Percentiles rank a stretch among this genome's conserved stretches.
Conservation (phyloP, 176 grass and related monocot genomes). For the Otatea glauca region DNA sequence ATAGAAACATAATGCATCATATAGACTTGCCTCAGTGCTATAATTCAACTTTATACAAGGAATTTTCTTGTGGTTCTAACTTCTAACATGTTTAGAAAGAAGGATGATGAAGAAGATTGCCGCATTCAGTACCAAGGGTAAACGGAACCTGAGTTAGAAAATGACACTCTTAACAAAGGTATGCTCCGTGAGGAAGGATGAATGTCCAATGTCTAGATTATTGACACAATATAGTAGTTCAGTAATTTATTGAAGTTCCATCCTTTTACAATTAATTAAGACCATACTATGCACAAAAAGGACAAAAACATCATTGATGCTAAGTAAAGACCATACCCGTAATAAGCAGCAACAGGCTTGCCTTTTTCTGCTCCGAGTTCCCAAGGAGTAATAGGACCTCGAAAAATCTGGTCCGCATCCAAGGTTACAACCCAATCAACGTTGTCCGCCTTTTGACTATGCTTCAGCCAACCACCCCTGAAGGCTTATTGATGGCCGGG, state of each 20-base stretch:
- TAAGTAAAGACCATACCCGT: constrained; percentile 61
- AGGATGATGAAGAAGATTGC: neutral
- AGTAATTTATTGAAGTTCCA: neutral
- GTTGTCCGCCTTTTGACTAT: constrained; percentile 79
- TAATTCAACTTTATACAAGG: neutral
- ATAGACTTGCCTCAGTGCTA: neutral
- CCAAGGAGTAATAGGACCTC: constrained; percentile 88
- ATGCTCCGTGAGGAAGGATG: constrained; percentile 7
- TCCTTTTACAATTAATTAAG: neutral
- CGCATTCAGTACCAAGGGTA: neutral
- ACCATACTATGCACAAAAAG: neutral
- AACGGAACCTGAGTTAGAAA: constrained; percentile 32
- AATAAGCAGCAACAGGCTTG: constrained; percentile 87
- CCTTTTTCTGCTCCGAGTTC: constrained; percentile 94
- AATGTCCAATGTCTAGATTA: constrained; percentile 3
- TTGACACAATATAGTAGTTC: neutral
- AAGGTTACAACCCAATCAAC: constrained; percentile 96
- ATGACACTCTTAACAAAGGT: neutral
- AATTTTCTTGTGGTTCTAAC: neutral
- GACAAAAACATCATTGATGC: neutral
- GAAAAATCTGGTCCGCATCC: constrained; percentile 92
- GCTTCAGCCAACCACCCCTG: constrained; percentile 86
- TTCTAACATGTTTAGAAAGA: constrained; percentile 22
- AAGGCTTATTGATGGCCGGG: constrained; percentile 95
- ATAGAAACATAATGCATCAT: neutral